Evolutionary conservation across 257 asterid genomes (phyloP), one percentile per base, ranked within the genome.

Genomic region (Coffea eugenioides): DNA sequence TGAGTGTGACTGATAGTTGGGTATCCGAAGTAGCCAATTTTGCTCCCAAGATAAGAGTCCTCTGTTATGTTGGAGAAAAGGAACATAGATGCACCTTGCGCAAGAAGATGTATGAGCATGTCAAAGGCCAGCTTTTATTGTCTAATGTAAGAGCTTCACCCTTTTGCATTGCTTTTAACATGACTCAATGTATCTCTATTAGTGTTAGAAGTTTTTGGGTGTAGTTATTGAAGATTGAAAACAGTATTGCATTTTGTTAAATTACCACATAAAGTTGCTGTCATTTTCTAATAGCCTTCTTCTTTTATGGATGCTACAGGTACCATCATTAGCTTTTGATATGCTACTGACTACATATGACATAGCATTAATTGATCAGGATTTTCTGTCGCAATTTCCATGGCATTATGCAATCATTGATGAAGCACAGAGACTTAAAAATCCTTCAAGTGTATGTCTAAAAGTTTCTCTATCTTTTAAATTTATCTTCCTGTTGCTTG

Each of bases 381-480:
- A 95, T 81, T 95, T 95, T 79, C 98, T 95, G n/a, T 90, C 93
- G 46, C 99, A 95, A 79, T 83, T 92, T 84, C 88, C 92, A 27
- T 95, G 99, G 99, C 90, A 88, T 85, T 92, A 91, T 85, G 89
- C 92, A 78, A 83, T 95, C 82, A 89, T 95, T 84, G 99, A 95
- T 80, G 99, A 95, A 89, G 99, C 99, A 70, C 98, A 95, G 82
- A 90, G 99, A 85, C 92, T 95, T 13, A 95, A 93, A 83, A 95
- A 92, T 83, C 90, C 98, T 79, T 87, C 91, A 81, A 93, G 97
- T 77, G 98, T 95, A 93, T 80, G 95, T 79, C 72, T 75, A 78
- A 57, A 76, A n/a, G 51, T 71, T 74, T n/a, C 9, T 39, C 49
- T 49, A 69, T 21, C 12, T 4, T 5, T 14, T 27, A 59, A 45